Conservation (phyloP, 805 yeast species). For the Starmerella sp. region DNA sequence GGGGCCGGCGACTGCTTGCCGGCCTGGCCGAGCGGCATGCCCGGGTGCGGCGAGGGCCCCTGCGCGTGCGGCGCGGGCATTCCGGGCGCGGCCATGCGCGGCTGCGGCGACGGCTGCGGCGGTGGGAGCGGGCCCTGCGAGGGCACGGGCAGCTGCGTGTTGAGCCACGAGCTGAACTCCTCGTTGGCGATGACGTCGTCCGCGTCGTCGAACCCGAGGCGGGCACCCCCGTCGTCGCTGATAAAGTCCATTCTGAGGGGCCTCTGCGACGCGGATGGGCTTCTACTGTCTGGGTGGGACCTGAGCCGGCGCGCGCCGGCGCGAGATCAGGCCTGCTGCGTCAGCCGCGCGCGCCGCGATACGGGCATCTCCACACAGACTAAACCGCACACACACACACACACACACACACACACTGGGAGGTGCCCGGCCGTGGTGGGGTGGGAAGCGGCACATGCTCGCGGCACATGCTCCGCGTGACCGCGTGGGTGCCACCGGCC, state of each 20-base stretch:
- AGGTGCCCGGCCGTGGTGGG: too few relatives aligned
- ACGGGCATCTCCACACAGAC: background rate
- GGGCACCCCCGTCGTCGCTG: constrained; percentile 12
- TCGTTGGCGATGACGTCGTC: constrained; percentile 11
- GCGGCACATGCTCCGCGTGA: background rate
- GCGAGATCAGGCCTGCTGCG: background rate
- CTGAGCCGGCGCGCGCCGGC: background rate
- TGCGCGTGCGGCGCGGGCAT: background rate
- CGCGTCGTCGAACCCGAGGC: constrained; percentile 17
- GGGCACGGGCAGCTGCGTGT: constrained; percentile 5
- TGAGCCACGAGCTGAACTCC: constrained; percentile 16
- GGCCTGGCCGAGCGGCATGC: background rate
- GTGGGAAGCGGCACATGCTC: too few relatives aligned
- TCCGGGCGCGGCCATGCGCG: background rate
- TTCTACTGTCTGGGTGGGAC: background rate
- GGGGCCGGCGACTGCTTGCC: constrained; percentile 1
- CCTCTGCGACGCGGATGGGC: background rate
- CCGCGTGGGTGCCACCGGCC: background rate
- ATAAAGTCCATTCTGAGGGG: constrained; percentile 16
- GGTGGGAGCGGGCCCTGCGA: background rate
- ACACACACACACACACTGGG: too few relatives aligned
- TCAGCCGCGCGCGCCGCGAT: background rate
- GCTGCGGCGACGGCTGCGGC: constrained; percentile 2
- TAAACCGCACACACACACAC: too few relatives aligned
- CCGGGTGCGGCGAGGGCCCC: background rate